Evolutionary conservation across 1,139 yeast genomes (phyloP).

Genomic region (Candida labiduridarum): DNA sequence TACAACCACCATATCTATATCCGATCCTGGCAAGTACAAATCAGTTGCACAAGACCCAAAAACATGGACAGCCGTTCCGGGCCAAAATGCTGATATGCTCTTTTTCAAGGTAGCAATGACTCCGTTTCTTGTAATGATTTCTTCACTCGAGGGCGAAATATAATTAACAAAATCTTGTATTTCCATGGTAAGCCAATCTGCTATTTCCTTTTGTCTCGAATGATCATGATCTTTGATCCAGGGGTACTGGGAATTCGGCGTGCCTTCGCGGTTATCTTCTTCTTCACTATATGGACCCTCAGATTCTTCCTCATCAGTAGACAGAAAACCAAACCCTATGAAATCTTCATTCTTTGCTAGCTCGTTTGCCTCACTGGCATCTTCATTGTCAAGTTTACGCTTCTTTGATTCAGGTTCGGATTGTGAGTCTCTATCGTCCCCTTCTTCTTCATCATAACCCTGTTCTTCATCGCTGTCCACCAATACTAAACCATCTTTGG

Average conservation of each 20-base stretch:
- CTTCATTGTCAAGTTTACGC: constrained; percentile 9
- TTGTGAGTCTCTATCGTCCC: constrained; percentile 15
- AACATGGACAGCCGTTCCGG: constrained; percentile 77
- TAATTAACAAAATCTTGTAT: constrained; percentile 84
- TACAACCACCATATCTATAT: constrained; percentile 89
- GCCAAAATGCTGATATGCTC: constrained; percentile 69
- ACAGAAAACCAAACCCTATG: constrained; percentile 60
- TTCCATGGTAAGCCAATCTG: constrained; percentile 88
- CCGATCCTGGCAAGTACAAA: constrained; percentile 91
- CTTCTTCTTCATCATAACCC: constrained; percentile 20
- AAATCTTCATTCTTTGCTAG: constrained; percentile 57
- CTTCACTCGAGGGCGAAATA: constrained; percentile 82
- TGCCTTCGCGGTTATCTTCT: constrained; percentile 26
- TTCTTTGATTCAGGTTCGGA: constrained; percentile 17
- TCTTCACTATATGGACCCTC: constrained; percentile 29
- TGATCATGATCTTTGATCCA: constrained; percentile 83
- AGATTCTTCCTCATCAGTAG: constrained; percentile 35
- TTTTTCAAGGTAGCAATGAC: constrained; percentile 64
- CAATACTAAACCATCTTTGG: constrained; percentile 21
- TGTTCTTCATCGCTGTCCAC: constrained; percentile 30
- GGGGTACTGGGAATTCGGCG: constrained; percentile 53
- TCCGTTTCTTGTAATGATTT: constrained; percentile 67
- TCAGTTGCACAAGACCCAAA: constrained; percentile 98
- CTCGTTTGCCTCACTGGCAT: constrained; percentile 23
- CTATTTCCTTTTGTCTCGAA: constrained; percentile 70